phyloP scores from a whole-genome alignment of 495 filamentous ascomycete genomes.

The Lophiostoma macrostomum region DNA sequence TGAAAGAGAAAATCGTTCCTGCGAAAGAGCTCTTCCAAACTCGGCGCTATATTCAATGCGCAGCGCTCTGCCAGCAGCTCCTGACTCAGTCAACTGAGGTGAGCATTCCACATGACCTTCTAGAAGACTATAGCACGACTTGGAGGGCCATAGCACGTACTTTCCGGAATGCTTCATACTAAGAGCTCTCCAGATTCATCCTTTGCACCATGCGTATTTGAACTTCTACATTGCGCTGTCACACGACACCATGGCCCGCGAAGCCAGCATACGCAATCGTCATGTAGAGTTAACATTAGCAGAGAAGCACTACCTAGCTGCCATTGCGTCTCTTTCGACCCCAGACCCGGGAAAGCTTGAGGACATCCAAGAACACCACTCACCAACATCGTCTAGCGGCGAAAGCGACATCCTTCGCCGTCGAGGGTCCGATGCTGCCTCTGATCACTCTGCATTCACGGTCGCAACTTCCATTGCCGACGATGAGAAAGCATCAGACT shows the following conservation, averaged over 20 bases:
- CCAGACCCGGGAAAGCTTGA: conserved; percentile 2
- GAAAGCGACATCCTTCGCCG: conserved; percentile 9
- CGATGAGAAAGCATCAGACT: conserved; percentile 14
- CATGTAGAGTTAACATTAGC: conserved; percentile 24
- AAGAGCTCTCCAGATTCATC: conserved; percentile 20
- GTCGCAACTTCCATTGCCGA: conserved; percentile 17
- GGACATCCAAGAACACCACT: conserved; percentile 12
- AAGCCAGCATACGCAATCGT: conserved; percentile 20
- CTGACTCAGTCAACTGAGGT: conserved; percentile 9
- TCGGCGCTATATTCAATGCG: conserved; percentile 32
- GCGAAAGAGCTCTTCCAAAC: conserved; percentile 31
- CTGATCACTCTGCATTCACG: conserved; percentile 13
- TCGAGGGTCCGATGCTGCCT: conserved; percentile 10
- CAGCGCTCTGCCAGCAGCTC: conserved; percentile 12
- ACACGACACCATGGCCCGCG: conserved; percentile 30
- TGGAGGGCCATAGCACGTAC: no score
- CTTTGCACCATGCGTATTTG: conserved; percentile 26
- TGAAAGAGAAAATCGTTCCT: conserved; percentile 16
- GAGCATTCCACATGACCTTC: background rate
- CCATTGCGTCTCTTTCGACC: conserved; percentile 11
- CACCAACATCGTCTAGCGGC: conserved; percentile 13
- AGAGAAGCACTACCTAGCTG: conserved; percentile 33
- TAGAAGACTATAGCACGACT: background rate
- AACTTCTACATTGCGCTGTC: conserved; percentile 35
- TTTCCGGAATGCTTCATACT: no score